These are phyloP conservation scores for Pleurotus sapidus DNA, from an alignment of 768 basidiomycete species.

Conservation along the genomic window DNA sequence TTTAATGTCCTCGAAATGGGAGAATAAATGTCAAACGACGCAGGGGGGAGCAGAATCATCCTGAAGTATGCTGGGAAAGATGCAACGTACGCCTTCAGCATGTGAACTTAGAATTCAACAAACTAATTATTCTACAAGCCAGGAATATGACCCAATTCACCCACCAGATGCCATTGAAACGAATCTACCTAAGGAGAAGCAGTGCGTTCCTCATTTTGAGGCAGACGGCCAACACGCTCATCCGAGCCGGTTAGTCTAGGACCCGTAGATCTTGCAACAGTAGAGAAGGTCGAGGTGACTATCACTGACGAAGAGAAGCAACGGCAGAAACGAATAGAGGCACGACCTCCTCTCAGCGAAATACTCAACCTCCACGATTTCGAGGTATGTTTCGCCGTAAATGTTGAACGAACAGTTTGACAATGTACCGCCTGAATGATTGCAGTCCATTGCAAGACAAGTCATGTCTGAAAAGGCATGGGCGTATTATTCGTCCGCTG, in stretches of 20 bases:
- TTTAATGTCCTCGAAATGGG: too few relatives aligned
- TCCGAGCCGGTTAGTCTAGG: slow-evolving; percentile 52
- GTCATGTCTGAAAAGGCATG: slow-evolving; percentile 87
- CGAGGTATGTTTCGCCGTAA: slow-evolving; percentile 49
- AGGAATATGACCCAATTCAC: slow-evolving; percentile 87
- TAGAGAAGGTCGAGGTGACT: slow-evolving; percentile 57
- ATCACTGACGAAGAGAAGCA: slow-evolving; percentile 71
- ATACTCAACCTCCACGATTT: slow-evolving; percentile 94
- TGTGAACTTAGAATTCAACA: slow-evolving; percentile 7
- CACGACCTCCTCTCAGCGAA: slow-evolving; percentile 71
- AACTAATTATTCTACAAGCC: slow-evolving; percentile 29
- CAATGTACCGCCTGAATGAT: neutral
- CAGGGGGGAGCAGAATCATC: slow-evolving; percentile 80
- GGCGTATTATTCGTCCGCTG: slow-evolving; percentile 97
- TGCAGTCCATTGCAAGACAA: slow-evolving; percentile 74
- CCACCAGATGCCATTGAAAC: slow-evolving; percentile 78
- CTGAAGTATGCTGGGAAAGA: slow-evolving; percentile 88
- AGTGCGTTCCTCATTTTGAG: slow-evolving; percentile 39
- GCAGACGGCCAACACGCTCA: neutral
- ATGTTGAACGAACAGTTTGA: too few relatives aligned
- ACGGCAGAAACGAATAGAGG: slow-evolving; percentile 56
- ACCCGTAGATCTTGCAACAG: slow-evolving; percentile 63
- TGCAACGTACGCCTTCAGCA: slow-evolving; percentile 60
- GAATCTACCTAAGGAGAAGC: slow-evolving; percentile 80
- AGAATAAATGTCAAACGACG: neutral